A percentile compares a stretch with the other conserved stretches of the same genome.
phyloP scores from a whole-genome alignment of 495 filamentous ascomycete species.

The Penicillium bialowiezense region DNA sequence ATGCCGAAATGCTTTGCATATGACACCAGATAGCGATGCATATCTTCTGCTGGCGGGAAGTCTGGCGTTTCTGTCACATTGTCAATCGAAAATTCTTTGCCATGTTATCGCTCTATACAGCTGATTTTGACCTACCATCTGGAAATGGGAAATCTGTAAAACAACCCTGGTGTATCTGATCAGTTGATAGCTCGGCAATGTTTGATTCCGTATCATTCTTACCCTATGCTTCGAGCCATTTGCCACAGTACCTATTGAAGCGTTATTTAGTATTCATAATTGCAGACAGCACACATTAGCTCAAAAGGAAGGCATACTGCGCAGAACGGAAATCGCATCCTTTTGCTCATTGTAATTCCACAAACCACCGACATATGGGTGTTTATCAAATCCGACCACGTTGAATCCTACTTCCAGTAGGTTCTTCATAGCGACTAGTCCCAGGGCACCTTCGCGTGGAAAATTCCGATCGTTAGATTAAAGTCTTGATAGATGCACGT shows the following conservation, averaged over 20 bases:
- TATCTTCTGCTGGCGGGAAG: neutral
- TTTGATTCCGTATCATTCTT: neutral
- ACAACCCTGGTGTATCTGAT: neutral
- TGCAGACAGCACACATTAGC: too few species aligned
- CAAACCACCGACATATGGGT: slow-evolving; percentile 31
- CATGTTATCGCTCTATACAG: too few species aligned
- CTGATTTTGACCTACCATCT: slow-evolving; percentile 27
- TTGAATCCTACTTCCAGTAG: slow-evolving; percentile 37
- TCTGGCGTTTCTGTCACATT: neutral
- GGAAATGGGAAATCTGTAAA: slow-evolving; percentile 33
- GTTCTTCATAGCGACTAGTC: slow-evolving; percentile 34
- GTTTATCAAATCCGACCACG: slow-evolving; percentile 32
- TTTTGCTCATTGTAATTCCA: slow-evolving; percentile 33
- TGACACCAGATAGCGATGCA: neutral
- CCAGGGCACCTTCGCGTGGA: slow-evolving; percentile 9
- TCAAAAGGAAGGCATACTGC: neutral
- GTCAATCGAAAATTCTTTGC: neutral
- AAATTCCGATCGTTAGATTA: neutral
- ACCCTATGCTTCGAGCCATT: slow-evolving; percentile 9
- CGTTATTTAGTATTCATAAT: too few species aligned
- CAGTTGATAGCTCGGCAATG: neutral
- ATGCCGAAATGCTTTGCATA: neutral
- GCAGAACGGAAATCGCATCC: neutral
- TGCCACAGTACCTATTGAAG: slow-evolving; percentile 7
- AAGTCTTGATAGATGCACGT: neutral